Percentiles rank a stretch among this genome's conserved stretches.
Conservation (phyloP, 768 basidiomycete genomes). For the Rhodosporidiobolus sp. region DNA sequence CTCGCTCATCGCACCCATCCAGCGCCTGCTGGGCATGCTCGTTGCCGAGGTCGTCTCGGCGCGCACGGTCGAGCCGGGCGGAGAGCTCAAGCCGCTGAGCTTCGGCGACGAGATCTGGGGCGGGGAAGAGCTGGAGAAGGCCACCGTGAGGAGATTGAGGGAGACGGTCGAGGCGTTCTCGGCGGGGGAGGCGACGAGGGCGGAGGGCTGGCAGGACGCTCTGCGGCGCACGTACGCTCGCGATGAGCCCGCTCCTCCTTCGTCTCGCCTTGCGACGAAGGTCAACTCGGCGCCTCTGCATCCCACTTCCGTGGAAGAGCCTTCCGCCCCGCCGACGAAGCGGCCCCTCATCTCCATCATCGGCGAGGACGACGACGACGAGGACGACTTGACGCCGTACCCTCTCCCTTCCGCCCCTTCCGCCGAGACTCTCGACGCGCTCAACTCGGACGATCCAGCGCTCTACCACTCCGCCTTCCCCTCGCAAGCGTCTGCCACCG, state of each 20-base stretch:
- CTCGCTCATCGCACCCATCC: conserved; percentile 66
- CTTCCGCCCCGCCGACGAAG: neutral
- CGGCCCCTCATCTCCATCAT: conserved; percentile 56
- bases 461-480: conserved; percentile 60
- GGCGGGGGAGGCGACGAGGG: conserved; percentile 29
- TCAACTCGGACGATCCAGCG: conserved; percentile 80
- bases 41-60: conserved; percentile 65
- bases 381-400: conserved; percentile 39
- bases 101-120: conserved; percentile 75
- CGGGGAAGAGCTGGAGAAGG: conserved; percentile 63
- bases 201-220: conserved; percentile 30
- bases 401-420: conserved; percentile 37
- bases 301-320: conserved; percentile 16
- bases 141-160: conserved; percentile 65
- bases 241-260: neutral
- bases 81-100: conserved; percentile 63
- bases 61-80: conserved; percentile 42
- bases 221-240: neutral
- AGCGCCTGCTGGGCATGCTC: conserved; percentile 89
- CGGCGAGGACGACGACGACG: conserved; percentile 46
- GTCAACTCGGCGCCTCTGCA: conserved; percentile 4
- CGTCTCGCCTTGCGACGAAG: neutral
- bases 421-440: conserved; percentile 51
- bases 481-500: conserved; percentile 55
- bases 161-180: conserved; percentile 41